Conservation (phyloP, 2,329 filamentous ascomycete genomes). For the Colletotrichum ledebouriae region DNA sequence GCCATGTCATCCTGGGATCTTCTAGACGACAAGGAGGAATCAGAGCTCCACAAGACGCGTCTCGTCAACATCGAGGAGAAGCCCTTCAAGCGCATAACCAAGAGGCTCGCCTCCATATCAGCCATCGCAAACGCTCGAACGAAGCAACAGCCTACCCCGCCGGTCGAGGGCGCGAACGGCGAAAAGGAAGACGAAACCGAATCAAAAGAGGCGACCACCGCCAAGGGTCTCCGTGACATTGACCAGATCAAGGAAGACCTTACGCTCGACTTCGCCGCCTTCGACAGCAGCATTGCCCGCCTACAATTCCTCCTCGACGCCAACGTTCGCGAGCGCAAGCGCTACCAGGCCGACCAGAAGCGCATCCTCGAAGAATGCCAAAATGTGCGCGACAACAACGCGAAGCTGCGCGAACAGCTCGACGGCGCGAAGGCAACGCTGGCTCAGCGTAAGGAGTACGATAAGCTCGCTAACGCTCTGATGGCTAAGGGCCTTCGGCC, state of each 20-base stretch:
- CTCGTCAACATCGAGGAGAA: slow-evolving; percentile 93
- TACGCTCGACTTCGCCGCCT: slow-evolving; percentile 87
- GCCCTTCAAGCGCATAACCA: slow-evolving; percentile 89
- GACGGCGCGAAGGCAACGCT: slow-evolving; percentile 82
- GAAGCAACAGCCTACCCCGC: slow-evolving; percentile 73
- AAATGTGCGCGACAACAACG: slow-evolving; percentile 80
- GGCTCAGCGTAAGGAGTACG: slow-evolving; percentile 85
- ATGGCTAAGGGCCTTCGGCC: slow-evolving; percentile 72
- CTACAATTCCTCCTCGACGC: slow-evolving; percentile 89
- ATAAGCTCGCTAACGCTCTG: slow-evolving; percentile 83
- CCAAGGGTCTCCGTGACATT: slow-evolving; percentile 66
- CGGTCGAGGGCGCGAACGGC: slow-evolving; percentile 64
- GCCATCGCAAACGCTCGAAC: slow-evolving; percentile 69
- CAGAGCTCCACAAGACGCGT: slow-evolving; percentile 87
- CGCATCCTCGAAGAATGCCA: slow-evolving; percentile 85
- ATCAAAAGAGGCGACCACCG: slow-evolving; percentile 43
- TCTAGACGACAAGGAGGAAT: slow-evolving; percentile 81
- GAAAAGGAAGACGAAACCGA: slow-evolving; percentile 48
- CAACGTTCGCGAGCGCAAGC: slow-evolving; percentile 85
- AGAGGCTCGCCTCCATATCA: slow-evolving; percentile 79
- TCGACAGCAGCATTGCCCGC: slow-evolving; percentile 87
- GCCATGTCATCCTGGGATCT: slow-evolving; percentile 70
- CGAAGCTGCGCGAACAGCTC: slow-evolving; percentile 78
- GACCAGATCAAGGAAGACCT: slow-evolving; percentile 85
- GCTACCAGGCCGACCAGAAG: slow-evolving; percentile 85